These are phyloP conservation scores for Fusarium camptoceras DNA, from an alignment of 2,329 filamentous ascomycete species.

Conservation along the genomic window DNA sequence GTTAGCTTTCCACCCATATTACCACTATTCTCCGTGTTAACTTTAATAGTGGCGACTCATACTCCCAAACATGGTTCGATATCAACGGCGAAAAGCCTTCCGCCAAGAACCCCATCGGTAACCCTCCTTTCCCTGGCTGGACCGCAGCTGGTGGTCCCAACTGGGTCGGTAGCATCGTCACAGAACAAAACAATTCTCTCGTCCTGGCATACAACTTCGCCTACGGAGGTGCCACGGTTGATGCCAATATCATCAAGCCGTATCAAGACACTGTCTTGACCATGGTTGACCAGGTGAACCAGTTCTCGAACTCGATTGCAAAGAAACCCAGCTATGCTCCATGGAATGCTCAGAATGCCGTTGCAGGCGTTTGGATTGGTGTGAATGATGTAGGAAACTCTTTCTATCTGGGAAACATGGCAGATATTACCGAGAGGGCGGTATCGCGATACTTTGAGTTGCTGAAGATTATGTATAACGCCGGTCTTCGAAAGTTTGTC, in stretches of 20 bases:
- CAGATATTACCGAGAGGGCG: constrained; percentile 53
- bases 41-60: constrained; percentile 47
- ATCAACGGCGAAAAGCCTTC: constrained; percentile 63
- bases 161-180: constrained; percentile 63
- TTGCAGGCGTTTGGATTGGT: constrained; percentile 65
- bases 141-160: constrained; percentile 63
- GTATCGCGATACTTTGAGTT: constrained; percentile 58
- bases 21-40: not conserved
- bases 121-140: constrained; percentile 66
- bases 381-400: constrained; percentile 68
- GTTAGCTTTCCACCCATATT: not conserved
- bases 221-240: constrained; percentile 65
- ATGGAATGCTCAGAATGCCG: constrained; percentile 56
- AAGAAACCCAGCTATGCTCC: constrained; percentile 50
- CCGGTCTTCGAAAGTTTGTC: constrained; percentile 68
- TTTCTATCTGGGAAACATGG: constrained; percentile 51
- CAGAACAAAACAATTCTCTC: constrained; percentile 59
- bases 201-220: constrained; percentile 65
- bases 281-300: constrained; percentile 40
- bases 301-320: constrained; percentile 50
- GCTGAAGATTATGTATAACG: constrained; percentile 60
- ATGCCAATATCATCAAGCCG: constrained; percentile 63
- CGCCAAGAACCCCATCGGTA: constrained; percentile 69
- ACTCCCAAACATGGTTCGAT: constrained; percentile 62
- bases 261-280: constrained; percentile 60